Conservation (phyloP, 805 yeast genomes). For the Wickerhamomyces rabaulensis region DNA sequence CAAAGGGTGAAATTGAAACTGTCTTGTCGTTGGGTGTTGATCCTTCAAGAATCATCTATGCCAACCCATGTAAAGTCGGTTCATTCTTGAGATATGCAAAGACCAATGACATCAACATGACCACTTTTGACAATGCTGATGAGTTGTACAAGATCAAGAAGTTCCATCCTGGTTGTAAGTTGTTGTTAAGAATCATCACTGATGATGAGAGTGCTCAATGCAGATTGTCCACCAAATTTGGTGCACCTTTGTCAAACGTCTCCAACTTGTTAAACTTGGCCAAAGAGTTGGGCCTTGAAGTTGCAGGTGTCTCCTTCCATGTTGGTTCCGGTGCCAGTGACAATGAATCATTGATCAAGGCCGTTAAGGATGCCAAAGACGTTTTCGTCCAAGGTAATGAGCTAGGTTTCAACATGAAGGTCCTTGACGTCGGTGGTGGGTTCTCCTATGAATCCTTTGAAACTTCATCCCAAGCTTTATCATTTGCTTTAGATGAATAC, state of each 20-base stretch:
- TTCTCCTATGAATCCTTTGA: conserved; percentile 62
- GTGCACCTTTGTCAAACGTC: conserved; percentile 61
- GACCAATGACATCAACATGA: conserved; percentile 50
- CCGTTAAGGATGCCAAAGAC: conserved; percentile 62
- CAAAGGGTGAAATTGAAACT: conserved; percentile 72
- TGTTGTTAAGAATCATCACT: conserved; percentile 78
- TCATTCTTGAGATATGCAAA: conserved; percentile 73
- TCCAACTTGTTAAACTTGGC: conserved; percentile 56
- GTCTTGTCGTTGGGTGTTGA: conserved; percentile 58
- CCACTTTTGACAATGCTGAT: conserved; percentile 86
- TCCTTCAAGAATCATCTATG: conserved; percentile 72
- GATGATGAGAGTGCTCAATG: conserved; percentile 88
- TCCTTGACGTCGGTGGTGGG: conserved; percentile 93
- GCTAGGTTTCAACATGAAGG: conserved; percentile 42
- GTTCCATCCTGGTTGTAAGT: conserved; percentile 62
- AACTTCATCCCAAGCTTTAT: conserved; percentile 53
- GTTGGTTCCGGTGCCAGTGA: conserved; percentile 92
- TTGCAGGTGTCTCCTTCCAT: conserved; percentile 90
- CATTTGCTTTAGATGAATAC: conserved; percentile 44
- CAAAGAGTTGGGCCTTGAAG: conserved; percentile 50
- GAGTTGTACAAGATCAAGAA: conserved; percentile 72
- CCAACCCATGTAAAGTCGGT: conserved; percentile 90
- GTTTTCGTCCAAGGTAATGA: conserved; percentile 58
- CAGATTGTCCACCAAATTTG: conserved; percentile 82
- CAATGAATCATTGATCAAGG: conserved; percentile 57